Evolutionary conservation across 106 monocot genomes (phyloP).

Genomic region (Alisma plantagoaquatica): DNA sequence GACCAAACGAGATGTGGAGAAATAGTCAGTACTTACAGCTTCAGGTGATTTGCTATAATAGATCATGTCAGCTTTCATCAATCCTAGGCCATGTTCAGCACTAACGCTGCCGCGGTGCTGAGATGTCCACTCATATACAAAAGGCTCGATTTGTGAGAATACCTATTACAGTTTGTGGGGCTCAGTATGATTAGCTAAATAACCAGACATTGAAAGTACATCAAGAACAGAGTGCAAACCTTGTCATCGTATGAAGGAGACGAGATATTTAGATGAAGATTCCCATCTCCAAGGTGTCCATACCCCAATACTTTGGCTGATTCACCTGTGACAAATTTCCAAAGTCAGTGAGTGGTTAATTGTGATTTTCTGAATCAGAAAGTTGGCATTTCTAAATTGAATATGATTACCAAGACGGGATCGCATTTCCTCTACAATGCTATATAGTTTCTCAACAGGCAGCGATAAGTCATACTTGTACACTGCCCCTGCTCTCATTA

Average conservation of each 20-base stretch:
- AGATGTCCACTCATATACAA: slow-evolving; percentile 94
- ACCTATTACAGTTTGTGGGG: slow-evolving; percentile 52
- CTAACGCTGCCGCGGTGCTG: slow-evolving; percentile 80
- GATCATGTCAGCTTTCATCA: slow-evolving; percentile 98
- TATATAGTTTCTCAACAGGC: slow-evolving; percentile 70
- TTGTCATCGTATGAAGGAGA: slow-evolving; percentile 55
- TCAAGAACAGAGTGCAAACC: no score
- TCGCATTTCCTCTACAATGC: slow-evolving; percentile 85
- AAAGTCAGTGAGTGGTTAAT: not conserved
- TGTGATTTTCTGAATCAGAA: no score
- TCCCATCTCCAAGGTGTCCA: slow-evolving; percentile 97
- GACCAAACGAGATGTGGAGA: not conserved
- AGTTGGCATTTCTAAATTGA: not conserved
- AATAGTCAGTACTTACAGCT: slow-evolving; percentile 39
- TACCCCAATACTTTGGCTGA: slow-evolving; percentile 67
- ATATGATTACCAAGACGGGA: slow-evolving; percentile 49
- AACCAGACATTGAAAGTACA: no score
- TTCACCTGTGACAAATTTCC: slow-evolving; percentile 27
- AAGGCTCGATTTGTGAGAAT: slow-evolving; percentile 83
- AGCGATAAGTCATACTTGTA: slow-evolving; percentile 98
- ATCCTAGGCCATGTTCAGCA: slow-evolving; percentile 93
- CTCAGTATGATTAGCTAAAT: no score
- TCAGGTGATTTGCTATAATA: slow-evolving; percentile 92
- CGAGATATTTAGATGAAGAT: slow-evolving; percentile 81
- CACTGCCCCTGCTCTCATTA: slow-evolving; percentile 67